Percentiles rank a stretch among this genome's conserved stretches.
These are phyloP conservation scores for Astragalus membranaceus DNA, from an alignment of 306 rosid species.

Conservation along the genomic window DNA sequence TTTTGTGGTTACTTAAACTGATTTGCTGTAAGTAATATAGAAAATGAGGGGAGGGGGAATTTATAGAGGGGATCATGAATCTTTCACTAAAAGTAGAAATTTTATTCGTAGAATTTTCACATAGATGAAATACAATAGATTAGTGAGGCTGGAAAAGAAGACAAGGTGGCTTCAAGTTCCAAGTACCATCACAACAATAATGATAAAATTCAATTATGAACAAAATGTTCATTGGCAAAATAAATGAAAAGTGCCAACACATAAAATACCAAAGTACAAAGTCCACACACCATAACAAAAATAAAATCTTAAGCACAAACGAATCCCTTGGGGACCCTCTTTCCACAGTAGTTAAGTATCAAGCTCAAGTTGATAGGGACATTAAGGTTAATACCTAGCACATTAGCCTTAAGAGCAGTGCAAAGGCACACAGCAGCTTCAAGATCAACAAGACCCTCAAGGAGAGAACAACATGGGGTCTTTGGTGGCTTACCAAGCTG, in stretches of 20 bases:
- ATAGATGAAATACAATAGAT: neutral
- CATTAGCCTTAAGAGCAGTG: slow-evolving; percentile 65
- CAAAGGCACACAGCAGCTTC: slow-evolving; percentile 91
- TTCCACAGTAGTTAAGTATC: slow-evolving; percentile 63
- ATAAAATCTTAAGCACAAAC: slow-evolving; percentile 34
- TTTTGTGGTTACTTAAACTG: too few relatives aligned
- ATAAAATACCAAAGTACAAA: neutral
- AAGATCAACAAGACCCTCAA: slow-evolving; percentile 55
- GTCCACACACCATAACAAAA: neutral
- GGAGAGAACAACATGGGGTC: slow-evolving; percentile 57
- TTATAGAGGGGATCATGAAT: neutral
- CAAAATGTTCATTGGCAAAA: slow-evolving; percentile 3
- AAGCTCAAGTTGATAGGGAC: slow-evolving; percentile 56
- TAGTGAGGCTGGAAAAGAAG: slow-evolving; percentile 2
- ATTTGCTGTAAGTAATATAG: too few relatives aligned
- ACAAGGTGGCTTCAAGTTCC: slow-evolving; percentile 9
- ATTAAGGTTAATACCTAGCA: slow-evolving; percentile 59
- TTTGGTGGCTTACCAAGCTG: slow-evolving; percentile 60
- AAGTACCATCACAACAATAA: neutral
- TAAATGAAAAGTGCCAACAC: neutral
- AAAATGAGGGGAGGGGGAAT: neutral
- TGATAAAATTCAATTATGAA: neutral
- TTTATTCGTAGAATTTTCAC: slow-evolving; percentile 7
- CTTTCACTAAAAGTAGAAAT: neutral
- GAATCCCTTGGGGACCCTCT: slow-evolving; percentile 44